Conservation (phyloP, 306 rosid species). For the Sophora flavescens region DNA sequence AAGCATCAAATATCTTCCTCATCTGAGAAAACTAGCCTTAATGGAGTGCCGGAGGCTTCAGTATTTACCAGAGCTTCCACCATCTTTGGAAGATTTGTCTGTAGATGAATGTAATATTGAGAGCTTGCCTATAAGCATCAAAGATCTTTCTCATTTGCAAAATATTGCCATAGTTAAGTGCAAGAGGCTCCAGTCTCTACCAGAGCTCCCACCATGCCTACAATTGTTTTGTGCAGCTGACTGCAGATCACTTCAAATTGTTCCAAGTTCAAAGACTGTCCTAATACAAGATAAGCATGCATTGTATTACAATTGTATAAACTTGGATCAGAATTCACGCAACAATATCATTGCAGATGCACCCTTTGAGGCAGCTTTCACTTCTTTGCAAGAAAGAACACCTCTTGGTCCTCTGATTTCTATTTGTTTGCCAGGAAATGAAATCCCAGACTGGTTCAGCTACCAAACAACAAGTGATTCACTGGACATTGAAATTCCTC, state of each 20-base stretch:
- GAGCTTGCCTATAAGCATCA: constrained; percentile 17
- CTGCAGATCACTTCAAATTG: constrained; percentile 33
- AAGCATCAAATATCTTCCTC: constrained; percentile 33
- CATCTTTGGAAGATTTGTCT: constrained; percentile 33
- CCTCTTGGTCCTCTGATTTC: constrained; percentile 38
- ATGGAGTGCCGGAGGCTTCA: constrained; percentile 27
- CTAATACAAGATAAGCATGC: constrained; percentile 28
- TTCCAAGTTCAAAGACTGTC: constrained; percentile 38
- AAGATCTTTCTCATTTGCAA: constrained; percentile 12
- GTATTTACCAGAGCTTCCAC: constrained; percentile 40
- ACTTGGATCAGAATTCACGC: constrained; percentile 31
- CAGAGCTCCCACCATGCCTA: constrained; percentile 33
- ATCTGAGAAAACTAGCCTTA: constrained; percentile 39
- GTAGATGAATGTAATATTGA: background rate
- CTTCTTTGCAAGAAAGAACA: constrained; percentile 32
- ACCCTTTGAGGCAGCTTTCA: constrained; percentile 35
- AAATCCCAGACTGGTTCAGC: constrained; percentile 47
- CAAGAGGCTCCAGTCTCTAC: constrained; percentile 25
- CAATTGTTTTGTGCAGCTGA: constrained; percentile 36
- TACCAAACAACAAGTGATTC: constrained; percentile 36
- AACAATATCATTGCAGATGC: constrained; percentile 42
- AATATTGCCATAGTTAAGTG: constrained; percentile 31
- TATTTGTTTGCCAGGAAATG: constrained; percentile 42
- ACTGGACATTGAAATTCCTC: constrained; percentile 43
- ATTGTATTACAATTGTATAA: constrained; percentile 41